Base-by-base conservation (phyloP, 495 filamentous ascomycete species). In the Staphylotrichum longicolle region DNA sequence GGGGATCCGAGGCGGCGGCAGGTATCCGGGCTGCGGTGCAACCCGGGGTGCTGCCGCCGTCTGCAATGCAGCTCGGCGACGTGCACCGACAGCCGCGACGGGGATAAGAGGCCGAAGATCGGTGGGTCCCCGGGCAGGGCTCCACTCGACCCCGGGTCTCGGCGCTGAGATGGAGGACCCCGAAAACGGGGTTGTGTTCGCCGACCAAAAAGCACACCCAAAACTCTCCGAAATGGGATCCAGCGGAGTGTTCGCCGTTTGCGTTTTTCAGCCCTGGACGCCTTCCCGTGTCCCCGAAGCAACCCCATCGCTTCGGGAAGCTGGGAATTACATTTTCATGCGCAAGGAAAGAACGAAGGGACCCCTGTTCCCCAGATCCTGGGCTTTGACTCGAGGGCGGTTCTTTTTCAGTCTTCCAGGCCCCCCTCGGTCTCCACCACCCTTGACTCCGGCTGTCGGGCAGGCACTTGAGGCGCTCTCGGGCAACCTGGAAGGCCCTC, bases 61-160 rank as follows among this genome's bases (percentile, higher is more conserved):
- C 4, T 41, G 14, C 9, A 6, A 40, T 50, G 12, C 20, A 44
- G 27, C 48, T 52, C 57, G 57, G 47, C 48, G 48, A 59, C 3
- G 47, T 39, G 39, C 57, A 37, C 48, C 48, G 57, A 53, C 2
- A 44, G 6, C 46, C 56, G 56, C 45, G 37, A 51, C 45, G 46
- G 56, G 47, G 45, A 42, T 41, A 3, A 35, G 35, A 27, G 40
- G 55, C 35, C n/a, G 44, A 7, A 8, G n/a, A 46, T n/a, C 10
- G 32, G 48, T 34, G 48, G 50, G 34, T 40, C 50, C 50, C 50
- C 34, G 50, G 2, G 2, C 34, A 37, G 50, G 33, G 33, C 50
- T 53, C 50, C 50, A 53, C 50, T 53, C 34, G 50, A 53, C 34
- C 50, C 34, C 33, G 33, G 50, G n/a, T 40, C 50, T 53, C 34